Base-by-base conservation (phyloP, 2,329 filamentous ascomycete species). In the Hypoxylon rubiginosum region DNA sequence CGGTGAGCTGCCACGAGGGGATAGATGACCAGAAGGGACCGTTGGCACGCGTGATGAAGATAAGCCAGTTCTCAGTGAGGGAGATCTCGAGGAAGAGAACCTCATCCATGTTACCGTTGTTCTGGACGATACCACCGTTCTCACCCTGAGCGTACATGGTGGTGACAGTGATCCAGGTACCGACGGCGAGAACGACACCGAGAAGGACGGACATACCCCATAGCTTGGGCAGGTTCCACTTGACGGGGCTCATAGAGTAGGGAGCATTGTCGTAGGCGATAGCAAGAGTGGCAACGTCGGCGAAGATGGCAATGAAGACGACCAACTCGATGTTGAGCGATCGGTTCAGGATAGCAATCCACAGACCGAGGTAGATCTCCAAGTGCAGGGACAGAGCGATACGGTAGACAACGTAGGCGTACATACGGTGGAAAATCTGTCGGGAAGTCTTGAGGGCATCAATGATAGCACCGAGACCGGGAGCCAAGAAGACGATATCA, bases 391-490 rank as follows among this genome's bases (percentile, higher is more conserved):
- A 97, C 76, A 97, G 84, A 52, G 94, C 93, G 76, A 97, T 97
- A 87, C 94, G 92, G 85, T 97, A 97, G 76, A 97, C 92, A 72
- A 97, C 92, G 84, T 97, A 97, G 65, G 93, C 92, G 83, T 97
- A 96, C 93, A 97, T 97, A 76, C 94, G 92, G 84, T 97, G 93
- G 86, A 97, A 97, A 80, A 97, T 97, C 81, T 97, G 93, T 76
- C 94, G 92, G 32, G 93, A 95, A 72, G 92, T 97, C 85, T 97
- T 97, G 73, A 97, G 87, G 66, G 93, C 93, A 79, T 97, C 93
- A 75, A 97, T 97, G 80, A 97, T 97, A 69, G 93, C 92, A 81
- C 93, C 94, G 68, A 97, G 90, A 85, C 93, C 94, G 59, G 93
- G 93, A 73, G 92, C 93, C 78, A 97, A 88, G 87, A 97, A 97